phyloP scores from a whole-genome alignment of 2,329 filamentous ascomycete genomes.

The Scytalidium sp. region DNA sequence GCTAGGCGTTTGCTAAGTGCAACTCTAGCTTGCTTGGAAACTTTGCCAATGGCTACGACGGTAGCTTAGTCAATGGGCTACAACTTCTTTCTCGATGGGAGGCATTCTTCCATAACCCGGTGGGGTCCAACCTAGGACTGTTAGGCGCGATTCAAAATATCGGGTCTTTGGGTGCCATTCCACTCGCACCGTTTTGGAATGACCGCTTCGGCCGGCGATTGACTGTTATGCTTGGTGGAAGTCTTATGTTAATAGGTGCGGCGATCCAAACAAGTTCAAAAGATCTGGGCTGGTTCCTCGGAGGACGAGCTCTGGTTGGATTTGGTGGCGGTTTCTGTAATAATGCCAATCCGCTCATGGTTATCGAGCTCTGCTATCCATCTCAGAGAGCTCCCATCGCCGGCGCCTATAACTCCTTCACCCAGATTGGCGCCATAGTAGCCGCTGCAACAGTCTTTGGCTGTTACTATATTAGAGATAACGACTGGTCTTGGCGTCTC shows the following conservation, averaged over 20 bases:
- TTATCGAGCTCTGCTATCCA: constrained; percentile 33
- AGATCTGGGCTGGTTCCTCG: constrained; percentile 27
- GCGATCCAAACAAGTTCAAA: constrained; percentile 14
- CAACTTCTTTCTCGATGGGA: too few species aligned
- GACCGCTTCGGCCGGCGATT: constrained; percentile 36
- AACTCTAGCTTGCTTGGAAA: too few species aligned
- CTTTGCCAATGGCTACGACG: too few species aligned
- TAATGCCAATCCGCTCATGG: constrained; percentile 30
- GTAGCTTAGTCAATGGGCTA: too few species aligned
- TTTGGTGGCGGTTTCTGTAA: constrained; percentile 28
- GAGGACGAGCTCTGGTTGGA: constrained; percentile 29
- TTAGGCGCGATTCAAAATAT: constrained; percentile 41
- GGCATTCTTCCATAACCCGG: constrained; percentile 23
- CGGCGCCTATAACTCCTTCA: constrained; percentile 30
- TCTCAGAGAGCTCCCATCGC: constrained; percentile 31
- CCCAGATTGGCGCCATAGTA: constrained; percentile 29
- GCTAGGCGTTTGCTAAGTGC: too few species aligned
- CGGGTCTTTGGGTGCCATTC: constrained; percentile 39
- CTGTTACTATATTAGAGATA: constrained; percentile 1
- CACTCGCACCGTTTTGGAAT: constrained; percentile 35
- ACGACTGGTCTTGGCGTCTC: constrained; percentile 4
- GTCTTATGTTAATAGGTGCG: constrained; percentile 29
- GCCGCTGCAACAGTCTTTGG: constrained; percentile 26
- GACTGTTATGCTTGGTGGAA: constrained; percentile 28
- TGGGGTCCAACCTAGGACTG: constrained; percentile 32